Conservation (phyloP, 495 filamentous ascomycete genomes). For the Chaetomium cochliodes region DNA sequence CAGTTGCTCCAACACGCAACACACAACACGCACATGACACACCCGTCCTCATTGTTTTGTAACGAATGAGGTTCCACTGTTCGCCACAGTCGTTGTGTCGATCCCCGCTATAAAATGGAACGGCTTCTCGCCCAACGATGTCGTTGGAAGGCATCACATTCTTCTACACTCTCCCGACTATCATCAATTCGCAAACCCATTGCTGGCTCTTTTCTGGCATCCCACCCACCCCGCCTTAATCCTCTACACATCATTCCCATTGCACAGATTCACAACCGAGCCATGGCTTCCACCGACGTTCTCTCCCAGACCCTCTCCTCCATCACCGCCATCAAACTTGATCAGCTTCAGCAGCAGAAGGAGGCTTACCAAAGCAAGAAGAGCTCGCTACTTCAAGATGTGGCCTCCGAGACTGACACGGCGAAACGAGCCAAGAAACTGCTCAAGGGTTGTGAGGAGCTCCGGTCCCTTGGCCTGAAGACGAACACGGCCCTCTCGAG, state of each 20-base stretch:
- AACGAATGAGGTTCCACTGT: not conserved
- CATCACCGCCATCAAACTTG: slow-evolving; percentile 66
- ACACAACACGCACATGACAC: not conserved
- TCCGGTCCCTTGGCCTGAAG: slow-evolving; percentile 22
- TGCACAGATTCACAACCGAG: not conserved
- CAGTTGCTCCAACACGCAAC: not conserved
- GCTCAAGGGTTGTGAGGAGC: slow-evolving; percentile 35
- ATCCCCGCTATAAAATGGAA: slow-evolving; percentile 11
- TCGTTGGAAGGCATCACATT: not conserved
- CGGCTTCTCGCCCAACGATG: not conserved
- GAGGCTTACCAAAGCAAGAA: slow-evolving; percentile 50
- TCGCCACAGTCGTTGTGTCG: not conserved
- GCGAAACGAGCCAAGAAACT: slow-evolving; percentile 33
- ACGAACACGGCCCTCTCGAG: slow-evolving; percentile 27
- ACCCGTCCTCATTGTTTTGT: not conserved
- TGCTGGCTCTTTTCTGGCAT: not conserved
- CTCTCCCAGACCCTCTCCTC: slow-evolving; percentile 62
- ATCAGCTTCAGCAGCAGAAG: slow-evolving; percentile 59
- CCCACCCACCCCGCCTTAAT: not conserved
- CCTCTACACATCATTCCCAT: not conserved
- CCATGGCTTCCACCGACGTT: slow-evolving; percentile 35
- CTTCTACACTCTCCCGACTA: not conserved
- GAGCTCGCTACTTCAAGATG: slow-evolving; percentile 32
- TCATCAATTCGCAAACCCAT: not conserved
- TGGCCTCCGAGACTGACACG: slow-evolving; percentile 28